Conservation (phyloP, 1,284 basidiomycete genomes). For the Trichosporon ovoides region DNA sequence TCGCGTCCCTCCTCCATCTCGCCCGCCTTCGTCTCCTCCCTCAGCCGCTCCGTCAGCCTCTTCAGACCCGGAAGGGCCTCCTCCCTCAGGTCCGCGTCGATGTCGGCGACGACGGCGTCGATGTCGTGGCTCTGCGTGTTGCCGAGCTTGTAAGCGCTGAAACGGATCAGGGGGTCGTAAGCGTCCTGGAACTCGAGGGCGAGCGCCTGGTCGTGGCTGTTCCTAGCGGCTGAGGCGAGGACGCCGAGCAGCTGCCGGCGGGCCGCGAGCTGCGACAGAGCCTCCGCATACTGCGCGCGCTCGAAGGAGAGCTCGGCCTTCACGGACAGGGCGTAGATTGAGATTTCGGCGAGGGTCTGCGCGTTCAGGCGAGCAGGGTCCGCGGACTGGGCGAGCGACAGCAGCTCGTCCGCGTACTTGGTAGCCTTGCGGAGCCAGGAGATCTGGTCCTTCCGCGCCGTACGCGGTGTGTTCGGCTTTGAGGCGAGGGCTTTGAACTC, state of each 20-base stretch:
- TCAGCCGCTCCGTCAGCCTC: constrained; percentile 30
- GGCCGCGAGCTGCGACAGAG: constrained; percentile 71
- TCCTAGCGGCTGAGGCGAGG: constrained; percentile 56
- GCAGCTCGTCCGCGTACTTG: constrained; percentile 73
- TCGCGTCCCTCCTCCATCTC: constrained; percentile 53
- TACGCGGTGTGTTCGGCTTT: constrained; percentile 25
- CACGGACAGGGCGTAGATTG: constrained; percentile 48
- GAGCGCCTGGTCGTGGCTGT: constrained; percentile 82
- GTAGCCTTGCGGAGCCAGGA: constrained; percentile 73
- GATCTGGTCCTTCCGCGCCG: constrained; percentile 36
- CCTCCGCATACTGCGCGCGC: constrained; percentile 67
- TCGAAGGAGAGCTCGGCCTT: constrained; percentile 51
- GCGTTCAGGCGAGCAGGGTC: constrained; percentile 21
- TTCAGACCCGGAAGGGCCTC: constrained; percentile 39
- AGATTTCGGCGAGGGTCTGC: constrained; percentile 43
- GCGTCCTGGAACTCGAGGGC: constrained; percentile 79
- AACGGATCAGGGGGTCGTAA: constrained; percentile 83
- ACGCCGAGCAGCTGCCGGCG: constrained; percentile 63
- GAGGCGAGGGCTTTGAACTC: constrained; percentile 57
- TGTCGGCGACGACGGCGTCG: constrained; percentile 68
- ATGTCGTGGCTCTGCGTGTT: constrained; percentile 69
- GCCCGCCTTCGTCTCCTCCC: constrained; percentile 49
- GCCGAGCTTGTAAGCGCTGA: constrained; percentile 80
- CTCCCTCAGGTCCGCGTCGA: constrained; percentile 61
- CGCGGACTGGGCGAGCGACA: constrained; percentile 62